Evolutionary conservation across 1,284 basidiomycete species (phyloP).

Genomic region (Cutaneotrichosporon daszewskae): DNA sequence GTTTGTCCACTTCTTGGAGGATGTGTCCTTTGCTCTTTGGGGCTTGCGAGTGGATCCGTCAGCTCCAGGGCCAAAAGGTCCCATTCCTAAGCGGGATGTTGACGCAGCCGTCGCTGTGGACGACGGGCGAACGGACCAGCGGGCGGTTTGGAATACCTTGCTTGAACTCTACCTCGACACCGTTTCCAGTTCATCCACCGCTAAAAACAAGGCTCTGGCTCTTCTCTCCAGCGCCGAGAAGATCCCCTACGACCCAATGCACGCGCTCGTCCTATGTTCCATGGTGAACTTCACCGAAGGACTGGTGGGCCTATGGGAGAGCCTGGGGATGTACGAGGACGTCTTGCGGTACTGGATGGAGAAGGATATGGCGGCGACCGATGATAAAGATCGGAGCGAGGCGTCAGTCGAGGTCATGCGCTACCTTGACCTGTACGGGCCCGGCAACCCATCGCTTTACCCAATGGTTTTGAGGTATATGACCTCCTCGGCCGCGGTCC

Average conservation of each 20-base stretch:
- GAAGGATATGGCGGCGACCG: slow-evolving; percentile 42
- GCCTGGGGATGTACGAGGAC: slow-evolving; percentile 92
- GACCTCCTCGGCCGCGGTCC: slow-evolving; percentile 66
- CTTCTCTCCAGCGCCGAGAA: slow-evolving; percentile 55
- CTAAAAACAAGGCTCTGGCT: slow-evolving; percentile 58
- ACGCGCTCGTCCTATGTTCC: slow-evolving; percentile 89
- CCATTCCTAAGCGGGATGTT: slow-evolving; percentile 9
- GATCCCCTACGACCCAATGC: slow-evolving; percentile 80
- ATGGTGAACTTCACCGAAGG: slow-evolving; percentile 74
- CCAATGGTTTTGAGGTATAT: slow-evolving; percentile 84
- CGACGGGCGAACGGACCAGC: slow-evolving; percentile 63
- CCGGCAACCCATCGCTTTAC: slow-evolving; percentile 68
- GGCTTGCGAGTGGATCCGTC: slow-evolving; percentile 60
- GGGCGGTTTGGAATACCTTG: slow-evolving; percentile 91
- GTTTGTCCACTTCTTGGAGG: slow-evolving; percentile 84
- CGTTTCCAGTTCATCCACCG: slow-evolving; percentile 2
- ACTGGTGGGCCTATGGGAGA: slow-evolving; percentile 84
- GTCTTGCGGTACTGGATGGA: slow-evolving; percentile 89
- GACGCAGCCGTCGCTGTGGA: slow-evolving; percentile 49
- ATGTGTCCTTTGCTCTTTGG: slow-evolving; percentile 75
- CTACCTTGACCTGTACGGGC: slow-evolving; percentile 69
- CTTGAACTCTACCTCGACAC: slow-evolving; percentile 83
- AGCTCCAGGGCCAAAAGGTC: neutral
- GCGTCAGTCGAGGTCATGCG: slow-evolving; percentile 57
- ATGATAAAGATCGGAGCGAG: slow-evolving; percentile 24